These are phyloP conservation scores for Orobanche coerulescens DNA, from an alignment of 257 asterid species.

Conservation along the genomic window DNA sequence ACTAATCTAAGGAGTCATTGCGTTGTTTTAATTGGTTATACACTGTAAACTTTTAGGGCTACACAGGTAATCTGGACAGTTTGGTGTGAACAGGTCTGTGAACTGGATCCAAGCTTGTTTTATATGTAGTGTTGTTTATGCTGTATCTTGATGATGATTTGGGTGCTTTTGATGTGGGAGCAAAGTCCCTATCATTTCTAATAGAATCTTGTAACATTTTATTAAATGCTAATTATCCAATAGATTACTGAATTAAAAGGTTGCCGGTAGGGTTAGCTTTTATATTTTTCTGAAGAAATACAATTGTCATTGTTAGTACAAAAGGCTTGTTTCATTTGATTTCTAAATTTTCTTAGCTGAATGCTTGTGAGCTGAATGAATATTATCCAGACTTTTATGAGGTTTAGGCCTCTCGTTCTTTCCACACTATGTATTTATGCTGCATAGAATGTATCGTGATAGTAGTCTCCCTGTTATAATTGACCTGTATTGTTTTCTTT, in stretches of 20 bases:
- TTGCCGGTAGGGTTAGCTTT: too few relatives aligned
- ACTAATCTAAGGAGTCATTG: conserved; percentile 5
- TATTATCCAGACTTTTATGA: too few relatives aligned
- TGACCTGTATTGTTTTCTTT: not conserved
- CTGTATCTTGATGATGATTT: conserved; percentile 9
- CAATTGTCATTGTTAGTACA: too few relatives aligned
- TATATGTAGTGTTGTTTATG: conserved; percentile 10
- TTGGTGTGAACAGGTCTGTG: conserved; percentile 95
- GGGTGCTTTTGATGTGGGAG: conserved; percentile 16
- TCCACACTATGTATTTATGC: not conserved
- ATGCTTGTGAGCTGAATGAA: too few relatives aligned
- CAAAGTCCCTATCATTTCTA: too few relatives aligned
- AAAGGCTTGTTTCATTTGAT: too few relatives aligned
- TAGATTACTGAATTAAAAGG: too few relatives aligned
- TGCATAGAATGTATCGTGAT: not conserved
- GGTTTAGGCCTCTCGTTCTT: not conserved
- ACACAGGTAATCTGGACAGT: conserved; percentile 76
- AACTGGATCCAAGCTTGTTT: conserved; percentile 16
- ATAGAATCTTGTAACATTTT: too few relatives aligned
- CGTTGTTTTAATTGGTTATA: conserved; percentile 21
- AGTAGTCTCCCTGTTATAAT: not conserved
- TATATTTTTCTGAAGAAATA: too few relatives aligned
- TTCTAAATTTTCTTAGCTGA: too few relatives aligned
- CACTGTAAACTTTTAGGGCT: conserved; percentile 43
- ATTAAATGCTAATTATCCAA: too few relatives aligned